Percentiles rank a stretch among this genome's conserved stretches.
Conservation (phyloP, 78 protist genomes). For the Paulinella micropora region DNA sequence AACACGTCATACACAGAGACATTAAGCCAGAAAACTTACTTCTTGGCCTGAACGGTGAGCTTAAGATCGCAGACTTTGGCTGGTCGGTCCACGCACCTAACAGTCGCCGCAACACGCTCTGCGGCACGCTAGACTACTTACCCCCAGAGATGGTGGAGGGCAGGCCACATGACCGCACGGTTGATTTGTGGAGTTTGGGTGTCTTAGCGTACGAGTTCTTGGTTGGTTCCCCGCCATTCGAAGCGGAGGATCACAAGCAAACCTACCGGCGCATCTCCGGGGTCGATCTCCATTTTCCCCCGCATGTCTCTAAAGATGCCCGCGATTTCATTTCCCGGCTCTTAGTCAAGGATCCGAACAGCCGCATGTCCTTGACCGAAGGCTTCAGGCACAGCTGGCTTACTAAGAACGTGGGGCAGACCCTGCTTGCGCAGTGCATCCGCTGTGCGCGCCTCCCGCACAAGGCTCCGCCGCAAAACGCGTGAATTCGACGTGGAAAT, state of each 20-base stretch:
- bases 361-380: no score
- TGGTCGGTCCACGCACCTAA: conserved; percentile 77
- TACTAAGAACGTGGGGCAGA: no score
- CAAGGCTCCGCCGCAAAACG: no score
- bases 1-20: conserved; percentile 87
- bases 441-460: no score
- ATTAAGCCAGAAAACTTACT: conserved; percentile 89
- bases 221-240: conserved; percentile 15
- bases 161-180: conserved; percentile 40
- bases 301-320: not conserved
- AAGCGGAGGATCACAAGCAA: not conserved
- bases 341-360: no score
- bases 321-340: conserved; percentile 2
- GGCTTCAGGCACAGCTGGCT: no score
- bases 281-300: conserved; percentile 2
- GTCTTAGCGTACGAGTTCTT: conserved; percentile 56
- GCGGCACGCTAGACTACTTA: conserved; percentile 90
- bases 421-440: no score
- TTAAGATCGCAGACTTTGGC: conserved; percentile 94
- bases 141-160: conserved; percentile 80
- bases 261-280: not conserved
- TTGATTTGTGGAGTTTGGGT: conserved; percentile 83
- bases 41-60: conserved; percentile 45
- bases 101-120: conserved; percentile 49
- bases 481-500: no score